phyloP scores from a whole-genome alignment of 1,139 yeast genomes.

The Protomyces pachydermus region DNA sequence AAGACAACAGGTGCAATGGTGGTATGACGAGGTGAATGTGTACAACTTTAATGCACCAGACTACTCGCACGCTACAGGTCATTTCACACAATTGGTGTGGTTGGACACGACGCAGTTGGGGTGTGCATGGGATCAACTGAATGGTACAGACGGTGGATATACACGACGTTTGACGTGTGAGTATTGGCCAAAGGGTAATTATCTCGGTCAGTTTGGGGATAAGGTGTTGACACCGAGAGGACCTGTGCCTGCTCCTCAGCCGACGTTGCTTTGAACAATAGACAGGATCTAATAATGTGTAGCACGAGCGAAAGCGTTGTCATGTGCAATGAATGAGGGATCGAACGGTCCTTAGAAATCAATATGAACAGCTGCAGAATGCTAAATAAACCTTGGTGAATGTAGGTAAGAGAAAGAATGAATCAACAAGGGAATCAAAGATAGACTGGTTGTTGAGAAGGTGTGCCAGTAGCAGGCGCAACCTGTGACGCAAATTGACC shows the following conservation, averaged over 20 bases:
- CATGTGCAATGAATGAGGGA: too few species aligned
- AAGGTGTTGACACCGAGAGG: conserved; percentile 2
- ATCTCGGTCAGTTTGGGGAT: conserved; percentile 1
- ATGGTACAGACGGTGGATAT: not conserved
- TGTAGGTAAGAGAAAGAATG: not conserved
- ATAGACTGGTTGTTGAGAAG: not conserved
- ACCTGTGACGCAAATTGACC: conserved; percentile 36
- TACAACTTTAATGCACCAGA: conserved; percentile 49
- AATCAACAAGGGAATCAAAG: not conserved
- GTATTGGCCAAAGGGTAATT: conserved; percentile 58
- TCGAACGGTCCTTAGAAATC: too few species aligned
- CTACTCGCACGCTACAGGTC: conserved; percentile 45
- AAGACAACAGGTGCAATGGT: conserved; percentile 60
- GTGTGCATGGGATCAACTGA: conserved; percentile 49
- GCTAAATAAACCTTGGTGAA: not conserved
- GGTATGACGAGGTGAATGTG: conserved; percentile 61
- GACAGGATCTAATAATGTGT: too few species aligned
- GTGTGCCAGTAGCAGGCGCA: not conserved
- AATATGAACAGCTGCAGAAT: too few species aligned
- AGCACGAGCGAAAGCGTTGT: too few species aligned
- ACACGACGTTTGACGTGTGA: conserved; percentile 47
- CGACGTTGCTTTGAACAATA: not conserved
- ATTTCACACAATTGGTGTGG: conserved; percentile 79
- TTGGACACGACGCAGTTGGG: conserved; percentile 62
- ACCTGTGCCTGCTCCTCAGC: not conserved